Conservation (phyloP, 208 protist genomes). For the Tetramitus jugosus region DNA sequence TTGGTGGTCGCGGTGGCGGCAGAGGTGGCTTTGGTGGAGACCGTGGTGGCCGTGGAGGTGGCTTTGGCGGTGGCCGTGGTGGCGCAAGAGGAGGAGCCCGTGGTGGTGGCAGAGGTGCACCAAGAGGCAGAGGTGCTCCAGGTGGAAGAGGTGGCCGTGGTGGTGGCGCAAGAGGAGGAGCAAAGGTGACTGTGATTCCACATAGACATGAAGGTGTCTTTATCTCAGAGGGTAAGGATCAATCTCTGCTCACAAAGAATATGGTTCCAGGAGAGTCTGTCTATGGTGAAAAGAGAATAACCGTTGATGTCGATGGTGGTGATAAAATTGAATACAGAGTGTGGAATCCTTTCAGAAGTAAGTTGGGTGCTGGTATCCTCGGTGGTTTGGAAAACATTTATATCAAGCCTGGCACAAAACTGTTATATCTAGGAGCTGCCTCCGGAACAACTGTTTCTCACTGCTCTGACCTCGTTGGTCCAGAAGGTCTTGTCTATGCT, state of each 20-base stretch:
- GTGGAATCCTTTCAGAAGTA: constrained; percentile 99
- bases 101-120: background rate
- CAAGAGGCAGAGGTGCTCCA: background rate
- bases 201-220: constrained; percentile 96
- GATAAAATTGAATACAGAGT: constrained; percentile 98
- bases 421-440: constrained; percentile 99
- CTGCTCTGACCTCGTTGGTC: constrained; percentile 98
- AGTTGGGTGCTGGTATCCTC: constrained; percentile 97
- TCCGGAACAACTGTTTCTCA: constrained; percentile 99
- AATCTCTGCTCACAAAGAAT: constrained; percentile 94
- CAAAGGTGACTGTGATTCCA: constrained; percentile 92
- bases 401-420: constrained; percentile 96
- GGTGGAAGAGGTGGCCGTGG: constrained; percentile 31
- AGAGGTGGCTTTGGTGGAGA: constrained; percentile 21
- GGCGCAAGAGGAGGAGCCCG: constrained; percentile 29
- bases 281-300: constrained; percentile 99
- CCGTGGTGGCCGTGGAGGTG: constrained; percentile 25
- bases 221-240: constrained; percentile 92
- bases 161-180: constrained; percentile 61
- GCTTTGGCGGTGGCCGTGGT: constrained; percentile 33
- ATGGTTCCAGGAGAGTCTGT: constrained; percentile 96
- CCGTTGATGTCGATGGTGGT: constrained; percentile 52
- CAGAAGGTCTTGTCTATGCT: constrained; percentile 97
- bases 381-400: constrained; percentile 95
- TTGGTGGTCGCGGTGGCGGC: constrained; percentile 26